Conservation (phyloP, 345 rosid species). For the Atalantia buxifolia region DNA sequence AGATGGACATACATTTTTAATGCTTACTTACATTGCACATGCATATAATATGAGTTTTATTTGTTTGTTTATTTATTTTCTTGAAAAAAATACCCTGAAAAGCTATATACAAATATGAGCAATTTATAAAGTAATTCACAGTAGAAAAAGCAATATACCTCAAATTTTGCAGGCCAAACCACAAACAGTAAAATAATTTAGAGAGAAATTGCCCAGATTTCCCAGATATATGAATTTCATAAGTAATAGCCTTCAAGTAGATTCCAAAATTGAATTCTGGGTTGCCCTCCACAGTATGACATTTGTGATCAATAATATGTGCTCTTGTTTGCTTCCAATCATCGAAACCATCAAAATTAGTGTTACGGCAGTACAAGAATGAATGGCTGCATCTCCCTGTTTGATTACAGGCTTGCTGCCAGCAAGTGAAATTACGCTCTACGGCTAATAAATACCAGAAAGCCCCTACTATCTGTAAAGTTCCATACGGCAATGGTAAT, state of each 20-base stretch:
- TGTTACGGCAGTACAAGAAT: constrained; percentile 72
- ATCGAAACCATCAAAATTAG: constrained; percentile 34
- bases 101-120: background rate
- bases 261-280: constrained; percentile 62
- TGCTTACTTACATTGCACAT: background rate
- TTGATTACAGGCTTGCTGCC: constrained; percentile 52
- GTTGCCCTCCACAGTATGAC: constrained; percentile 30
- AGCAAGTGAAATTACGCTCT: constrained; percentile 73
- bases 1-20: background rate
- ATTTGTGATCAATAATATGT: constrained; percentile 35
- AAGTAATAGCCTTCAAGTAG: constrained; percentile 61
- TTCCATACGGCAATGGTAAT: constrained; percentile 7
- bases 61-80: background rate
- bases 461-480: constrained; percentile 68
- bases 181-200: constrained; percentile 73
- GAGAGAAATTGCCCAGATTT: constrained; percentile 42
- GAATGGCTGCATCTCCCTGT: constrained; percentile 36
- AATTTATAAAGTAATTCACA: background rate
- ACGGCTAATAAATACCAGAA: constrained; percentile 81
- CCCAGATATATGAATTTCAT: constrained; percentile 50
- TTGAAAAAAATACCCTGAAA: background rate
- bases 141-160: constrained; percentile 37
- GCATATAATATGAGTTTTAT: background rate
- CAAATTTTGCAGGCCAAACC: constrained; percentile 95
- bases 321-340: constrained; percentile 52